phyloP scores from a whole-genome alignment of 2,329 filamentous ascomycete species.

The Ophiosphaerella herpotricha region DNA sequence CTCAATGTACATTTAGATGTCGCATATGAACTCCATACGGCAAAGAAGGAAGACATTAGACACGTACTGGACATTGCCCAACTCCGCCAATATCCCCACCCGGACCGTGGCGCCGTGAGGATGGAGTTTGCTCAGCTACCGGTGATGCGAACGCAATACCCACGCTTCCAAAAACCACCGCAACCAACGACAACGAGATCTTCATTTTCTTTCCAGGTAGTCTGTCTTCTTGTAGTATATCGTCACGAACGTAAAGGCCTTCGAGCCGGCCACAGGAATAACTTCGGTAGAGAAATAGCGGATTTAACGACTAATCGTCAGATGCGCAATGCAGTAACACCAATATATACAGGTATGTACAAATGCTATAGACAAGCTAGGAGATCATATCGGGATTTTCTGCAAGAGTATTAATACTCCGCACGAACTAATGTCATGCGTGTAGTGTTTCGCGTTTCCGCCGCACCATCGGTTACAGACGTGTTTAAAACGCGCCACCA shows the following conservation, averaged over 20 bases:
- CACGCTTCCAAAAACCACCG: constrained; percentile 14
- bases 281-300: not conserved
- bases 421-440: constrained; percentile 13
- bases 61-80: constrained; percentile 34
- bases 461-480: constrained; percentile 24
- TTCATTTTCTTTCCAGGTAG: constrained; percentile 16
- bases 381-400: not conserved
- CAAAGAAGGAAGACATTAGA: not conserved
- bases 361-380: constrained; percentile 2
- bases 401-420: not conserved
- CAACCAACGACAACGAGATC: constrained; percentile 14
- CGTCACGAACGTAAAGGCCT: constrained; percentile 16
- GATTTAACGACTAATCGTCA: not conserved
- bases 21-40: not conserved
- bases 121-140: constrained; percentile 9
- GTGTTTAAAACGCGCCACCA: constrained; percentile 15
- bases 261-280: not conserved
- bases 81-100: constrained; percentile 19
- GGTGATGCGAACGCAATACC: constrained; percentile 27
- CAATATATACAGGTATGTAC: not conserved
- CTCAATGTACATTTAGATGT: not conserved
- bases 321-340: not conserved
- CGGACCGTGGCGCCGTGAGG: constrained; percentile 5
- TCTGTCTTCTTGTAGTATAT: not conserved
- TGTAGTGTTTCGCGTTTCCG: constrained; percentile 16